Base-by-base conservation (phyloP, 495 filamentous ascomycete genomes). In the Hyaloscypha bicolor region DNA sequence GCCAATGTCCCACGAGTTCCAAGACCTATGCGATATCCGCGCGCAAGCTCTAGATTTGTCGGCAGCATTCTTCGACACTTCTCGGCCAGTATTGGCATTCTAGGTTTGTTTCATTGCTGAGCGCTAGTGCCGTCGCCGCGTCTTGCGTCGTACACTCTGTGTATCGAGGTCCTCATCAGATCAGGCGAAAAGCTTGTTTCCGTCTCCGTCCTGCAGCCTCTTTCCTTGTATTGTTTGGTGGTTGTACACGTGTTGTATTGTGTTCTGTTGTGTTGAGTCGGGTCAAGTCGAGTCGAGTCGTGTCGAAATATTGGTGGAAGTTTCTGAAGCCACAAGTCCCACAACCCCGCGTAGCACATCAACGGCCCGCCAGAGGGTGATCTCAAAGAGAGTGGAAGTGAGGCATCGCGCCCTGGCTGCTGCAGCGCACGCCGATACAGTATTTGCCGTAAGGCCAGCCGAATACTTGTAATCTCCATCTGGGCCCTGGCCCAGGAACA, bases 21-120 rank as follows among this genome's bases (percentile, higher is more conserved):
- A 37, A 61, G 59, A 61, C 33, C 11, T 61, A 25, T 11, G 19
- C 33, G 21, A 21, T 33, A 29, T 56, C 19, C n/a, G 22, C 30
- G 22, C 22, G 22, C 53, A 56, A 29, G 53, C 53, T 37, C 25
- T 12, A n/a, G 6, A 16, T 16, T 21, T 14, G 30, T 11, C 5
- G 56, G 5, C 32, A 33, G n/a, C 14, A 61, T 48, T 60, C 59
- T 48, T 32, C 30, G 35, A 48, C 3, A 61, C 59, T 48, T 42
- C 59, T 42, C 14, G 59, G 35, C 59, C 25, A 6, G n/a, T 61
- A 61, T 60, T 60, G 59, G 59, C 37, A 31, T 31, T 19, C 9
- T 29, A 22, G 12, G 37, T 61, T 61, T 61, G 59, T 61, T 61
- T 61, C 59, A 48, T 29, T 48, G 59, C 37, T 42, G 4, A 22